Evolutionary conservation across 1,284 basidiomycete genomes (phyloP), one percentile per base, ranked within the genome.

Genomic region (Butyriboletus appendiculatus): DNA sequence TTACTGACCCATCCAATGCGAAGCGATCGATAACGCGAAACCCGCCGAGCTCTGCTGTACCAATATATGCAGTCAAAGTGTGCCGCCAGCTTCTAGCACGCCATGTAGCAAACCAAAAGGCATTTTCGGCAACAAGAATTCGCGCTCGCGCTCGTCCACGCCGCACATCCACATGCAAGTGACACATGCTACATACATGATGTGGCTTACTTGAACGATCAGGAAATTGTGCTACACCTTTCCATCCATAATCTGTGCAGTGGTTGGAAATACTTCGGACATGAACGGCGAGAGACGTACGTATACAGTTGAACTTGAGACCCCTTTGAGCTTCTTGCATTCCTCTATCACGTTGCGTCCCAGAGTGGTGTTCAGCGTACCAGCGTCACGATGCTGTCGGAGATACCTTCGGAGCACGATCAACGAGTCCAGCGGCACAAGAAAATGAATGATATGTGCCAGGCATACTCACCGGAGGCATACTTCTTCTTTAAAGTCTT

Each of bases 401-500:
- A 85, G 66, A 60, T 85, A 84, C 45, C 82, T 84, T 62, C 4
- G 20, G 4, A 9, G 3, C 14, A 14, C n/a, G 7, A 43, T 55
- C 35, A 50, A 37, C 14, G 24, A 46, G 30, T 34, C 15, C 33
- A 24, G 10, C 1, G 5, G 10, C 20, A 26, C 28, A 20, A 24
- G 4, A 4, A 22, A 15, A 14, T 6, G 16, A 15, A 5, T 12
- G 9, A 28, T 6, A 5, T 14, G 15, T 0, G 6, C 6, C 3
- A 37, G 18, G 15, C 5, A 33, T 22, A 62, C 68, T 47, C 53
- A 86, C 86, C 84, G 76, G 45, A 91, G 70, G 63, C 88, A 91
- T 0, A 78, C 68, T 63, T 90, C 89, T 67, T 90, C 86, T 61
- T 81, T 85, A 69, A 90, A 91, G 46, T 92, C 87, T 8, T 82